Evolutionary conservation across 1,139 yeast genomes (phyloP).

Genomic region (Sugiyamaella grinbergsii): DNA sequence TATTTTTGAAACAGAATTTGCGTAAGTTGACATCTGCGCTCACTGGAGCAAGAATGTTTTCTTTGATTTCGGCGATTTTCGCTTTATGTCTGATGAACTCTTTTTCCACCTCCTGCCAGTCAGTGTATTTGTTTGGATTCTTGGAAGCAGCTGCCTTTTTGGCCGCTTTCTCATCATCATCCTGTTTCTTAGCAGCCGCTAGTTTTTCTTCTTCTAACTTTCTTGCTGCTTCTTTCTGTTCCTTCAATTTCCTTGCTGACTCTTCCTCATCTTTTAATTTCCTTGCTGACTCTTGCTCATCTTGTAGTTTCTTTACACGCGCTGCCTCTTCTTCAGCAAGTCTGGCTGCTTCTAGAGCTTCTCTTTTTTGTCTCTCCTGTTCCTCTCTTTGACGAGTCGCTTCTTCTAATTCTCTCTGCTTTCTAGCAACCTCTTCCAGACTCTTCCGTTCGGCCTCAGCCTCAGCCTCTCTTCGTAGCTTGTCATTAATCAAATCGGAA

Average conservation of each 20-base stretch:
- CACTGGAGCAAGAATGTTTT: slow-evolving; percentile 46
- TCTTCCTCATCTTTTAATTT: slow-evolving; percentile 24
- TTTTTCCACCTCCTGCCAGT: slow-evolving; percentile 22
- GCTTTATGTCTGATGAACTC: slow-evolving; percentile 47
- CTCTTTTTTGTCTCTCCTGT: slow-evolving; percentile 31
- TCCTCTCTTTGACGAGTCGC: slow-evolving; percentile 30
- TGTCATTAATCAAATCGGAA: slow-evolving; percentile 22
- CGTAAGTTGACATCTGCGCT: slow-evolving; percentile 44
- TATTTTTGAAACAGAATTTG: slow-evolving; percentile 47
- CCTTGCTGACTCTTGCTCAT: slow-evolving; percentile 18
- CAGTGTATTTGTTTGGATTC: slow-evolving; percentile 24
- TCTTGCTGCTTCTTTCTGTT: too few species aligned
- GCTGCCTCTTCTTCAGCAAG: slow-evolving; percentile 27
- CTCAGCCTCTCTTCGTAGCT: slow-evolving; percentile 24
- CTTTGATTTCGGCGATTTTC: slow-evolving; percentile 62
- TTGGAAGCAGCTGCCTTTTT: slow-evolving; percentile 27
- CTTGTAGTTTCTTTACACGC: slow-evolving; percentile 20
- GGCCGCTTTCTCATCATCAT: slow-evolving; percentile 28
- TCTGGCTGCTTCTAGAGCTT: slow-evolving; percentile 29
- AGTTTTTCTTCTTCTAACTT: too few species aligned
- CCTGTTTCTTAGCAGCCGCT: slow-evolving; percentile 24
- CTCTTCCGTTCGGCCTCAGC: too few species aligned
- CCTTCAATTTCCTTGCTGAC: too few species aligned
- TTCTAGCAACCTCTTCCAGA: slow-evolving; percentile 19
- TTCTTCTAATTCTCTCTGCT: slow-evolving; percentile 29